phyloP scores from a whole-genome alignment of 345 rosid genomes.

The Cardiospermum halicacabum region DNA sequence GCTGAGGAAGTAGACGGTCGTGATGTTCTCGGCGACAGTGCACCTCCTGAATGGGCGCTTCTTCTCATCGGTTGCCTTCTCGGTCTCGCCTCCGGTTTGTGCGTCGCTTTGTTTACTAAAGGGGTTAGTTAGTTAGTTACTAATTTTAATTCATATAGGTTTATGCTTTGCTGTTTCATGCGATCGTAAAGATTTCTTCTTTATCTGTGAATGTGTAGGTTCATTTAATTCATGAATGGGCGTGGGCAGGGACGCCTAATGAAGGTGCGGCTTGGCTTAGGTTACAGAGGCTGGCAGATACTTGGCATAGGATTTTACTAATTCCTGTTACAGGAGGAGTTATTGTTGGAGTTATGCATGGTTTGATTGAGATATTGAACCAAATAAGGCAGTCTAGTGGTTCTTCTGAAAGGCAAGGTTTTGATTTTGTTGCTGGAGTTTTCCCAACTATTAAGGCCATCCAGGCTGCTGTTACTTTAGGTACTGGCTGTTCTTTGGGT shows the following conservation, averaged over 20 bases:
- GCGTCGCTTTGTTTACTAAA: conserved; percentile 83
- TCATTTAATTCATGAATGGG: conserved; percentile 93
- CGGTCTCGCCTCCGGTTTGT: conserved; percentile 87
- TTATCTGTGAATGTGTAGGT: conserved; percentile 40
- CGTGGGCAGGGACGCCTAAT: conserved; percentile 97
- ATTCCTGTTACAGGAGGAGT: conserved; percentile 93
- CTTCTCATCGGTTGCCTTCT: conserved; percentile 87
- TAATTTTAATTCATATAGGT: neutral
- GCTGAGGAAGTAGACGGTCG: conserved; percentile 24
- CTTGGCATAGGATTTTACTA: conserved; percentile 95
- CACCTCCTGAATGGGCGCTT: conserved; percentile 96
- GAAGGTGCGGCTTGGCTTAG: conserved; percentile 99
- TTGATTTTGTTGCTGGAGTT: conserved; percentile 78
- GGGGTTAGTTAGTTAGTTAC: conserved; percentile 42
- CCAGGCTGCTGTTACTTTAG: conserved; percentile 91
- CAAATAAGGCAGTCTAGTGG: conserved; percentile 68
- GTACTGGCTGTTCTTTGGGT: conserved; percentile 96
- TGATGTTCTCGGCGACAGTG: conserved; percentile 61
- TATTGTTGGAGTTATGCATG: conserved; percentile 98
- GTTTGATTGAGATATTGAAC: conserved; percentile 79
- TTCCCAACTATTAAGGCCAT: conserved; percentile 84
- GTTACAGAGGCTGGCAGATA: conserved; percentile 72
- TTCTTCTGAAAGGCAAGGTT: conserved; percentile 66
- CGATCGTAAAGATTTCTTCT: neutral
- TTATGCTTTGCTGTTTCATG: neutral